A percentile compares a stretch with the other conserved stretches of the same genome.
phyloP scores from a whole-genome alignment of 768 basidiomycete genomes.

The Cytidiella melzeri region DNA sequence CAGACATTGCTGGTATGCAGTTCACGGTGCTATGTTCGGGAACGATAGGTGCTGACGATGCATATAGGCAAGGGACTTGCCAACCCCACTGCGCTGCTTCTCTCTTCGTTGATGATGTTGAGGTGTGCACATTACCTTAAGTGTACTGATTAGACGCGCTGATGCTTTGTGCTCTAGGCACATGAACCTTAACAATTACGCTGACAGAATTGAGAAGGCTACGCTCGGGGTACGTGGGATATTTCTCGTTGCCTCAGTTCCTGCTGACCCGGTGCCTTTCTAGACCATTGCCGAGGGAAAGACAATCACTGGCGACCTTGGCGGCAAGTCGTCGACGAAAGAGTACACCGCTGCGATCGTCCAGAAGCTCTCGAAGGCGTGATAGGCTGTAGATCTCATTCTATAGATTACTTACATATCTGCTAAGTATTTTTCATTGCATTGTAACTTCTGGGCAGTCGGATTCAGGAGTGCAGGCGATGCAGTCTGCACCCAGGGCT shows the following conservation, averaged over 20 bases:
- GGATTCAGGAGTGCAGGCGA: neutral
- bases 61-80: constrained; percentile 78
- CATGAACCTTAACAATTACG: constrained; percentile 84
- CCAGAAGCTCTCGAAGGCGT: constrained; percentile 44
- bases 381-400: constrained; percentile 5
- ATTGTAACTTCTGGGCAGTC: neutral
- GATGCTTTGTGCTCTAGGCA: constrained; percentile 49
- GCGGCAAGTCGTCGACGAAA: constrained; percentile 84
- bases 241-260: neutral
- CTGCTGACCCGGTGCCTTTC: constrained; percentile 12
- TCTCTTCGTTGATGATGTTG: constrained; percentile 98
- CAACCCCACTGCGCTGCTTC: constrained; percentile 97
- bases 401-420: constrained; percentile 12
- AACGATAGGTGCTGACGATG: constrained; percentile 3
- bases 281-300: constrained; percentile 98
- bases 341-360: constrained; percentile 91
- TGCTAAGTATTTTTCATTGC: constrained; percentile 8
- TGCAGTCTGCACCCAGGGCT: too few relatives aligned
- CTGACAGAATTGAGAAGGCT: constrained; percentile 88
- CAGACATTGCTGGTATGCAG: constrained; percentile 89
- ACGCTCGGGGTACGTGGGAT: constrained; percentile 65
- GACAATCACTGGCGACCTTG: constrained; percentile 90
- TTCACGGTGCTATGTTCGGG: neutral
- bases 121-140: constrained; percentile 45
- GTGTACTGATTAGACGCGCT: constrained; percentile 11